Base-by-base conservation (phyloP, 2,329 filamentous ascomycete species). In the Pseudovirgaria hyperparasitica region DNA sequence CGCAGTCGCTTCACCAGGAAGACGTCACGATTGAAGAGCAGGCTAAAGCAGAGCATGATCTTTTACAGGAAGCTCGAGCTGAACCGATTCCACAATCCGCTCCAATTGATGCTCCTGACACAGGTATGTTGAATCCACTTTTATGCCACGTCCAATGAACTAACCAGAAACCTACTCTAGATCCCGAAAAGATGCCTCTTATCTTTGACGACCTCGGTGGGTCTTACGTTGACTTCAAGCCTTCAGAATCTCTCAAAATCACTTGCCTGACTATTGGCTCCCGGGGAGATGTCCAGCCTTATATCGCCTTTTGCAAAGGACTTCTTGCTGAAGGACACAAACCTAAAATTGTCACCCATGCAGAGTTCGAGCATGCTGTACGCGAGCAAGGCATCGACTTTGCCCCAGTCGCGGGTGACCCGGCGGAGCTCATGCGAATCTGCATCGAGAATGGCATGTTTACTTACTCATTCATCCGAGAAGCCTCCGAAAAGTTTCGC, bases 361-460 rank as follows among this genome's bases (percentile, higher is more conserved):
- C 64, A 14, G 87, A 96, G 51, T 98, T 98, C 43, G 76, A 80
- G 41, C 68, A 64, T 9, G 98, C 87, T 86, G 72, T 98, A 23
- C 72, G 84, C 47, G 72, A 75, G n/a, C 84, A 96, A 47, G 90
- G 87, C 1, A 94, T 98, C 41, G 84, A 90, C 34, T 98, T 96
- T 52, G 75, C 73, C 4, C 74, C 78, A 6, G 79, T 98, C 0
- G 85, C 79, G 35, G 90, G 90, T 17, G 85, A 98, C 45, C 90
- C 90, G 1, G 82, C 75, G 17, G 87, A 96, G 54, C 67, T 98
- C 23, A 96, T 98, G 87, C 72, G 79, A 2, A 74, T 98, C 21
- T 98, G 90, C 46, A 87, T 96, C 25, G 85, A 96, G 48, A 84
- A 96, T 46, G 90, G 90, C 43, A 96, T 93, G 58, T 98, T 98